phyloP scores from a whole-genome alignment of 176 grass and related monocot species.

The Rhipidocladum racemiflorum region DNA sequence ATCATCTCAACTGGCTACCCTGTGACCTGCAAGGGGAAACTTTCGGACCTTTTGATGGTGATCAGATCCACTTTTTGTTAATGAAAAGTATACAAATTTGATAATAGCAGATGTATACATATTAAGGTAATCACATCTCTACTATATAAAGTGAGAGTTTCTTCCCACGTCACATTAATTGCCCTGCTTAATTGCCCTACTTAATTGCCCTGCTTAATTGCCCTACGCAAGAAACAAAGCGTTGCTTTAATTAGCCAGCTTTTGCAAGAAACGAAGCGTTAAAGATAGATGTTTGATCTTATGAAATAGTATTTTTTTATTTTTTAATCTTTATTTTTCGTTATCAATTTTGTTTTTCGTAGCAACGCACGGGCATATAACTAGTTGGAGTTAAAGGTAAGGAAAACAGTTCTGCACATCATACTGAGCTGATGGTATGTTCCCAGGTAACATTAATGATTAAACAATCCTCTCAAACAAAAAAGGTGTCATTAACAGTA shows the following conservation, averaged over 20 bases:
- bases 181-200: no score
- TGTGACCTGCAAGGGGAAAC: slow-evolving; percentile 84
- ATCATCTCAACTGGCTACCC: slow-evolving; percentile 97
- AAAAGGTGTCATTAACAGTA: not conserved
- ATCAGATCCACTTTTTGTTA: slow-evolving; percentile 33
- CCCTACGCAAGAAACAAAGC: no score
- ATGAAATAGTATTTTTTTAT: no score
- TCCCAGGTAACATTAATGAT: not conserved
- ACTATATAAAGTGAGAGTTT: no score
- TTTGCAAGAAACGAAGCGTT: no score
- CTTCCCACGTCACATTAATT: no score
- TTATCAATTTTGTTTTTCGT: no score
- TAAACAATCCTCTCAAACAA: not conserved
- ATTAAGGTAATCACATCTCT: slow-evolving; percentile 3
- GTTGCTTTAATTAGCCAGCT: no score
- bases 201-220: no score
- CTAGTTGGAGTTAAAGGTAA: slow-evolving; percentile 13
- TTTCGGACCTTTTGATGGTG: slow-evolving; percentile 57
- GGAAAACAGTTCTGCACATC: not conserved
- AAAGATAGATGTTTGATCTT: no score
- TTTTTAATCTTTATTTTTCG: no score
- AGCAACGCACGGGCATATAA: no score
- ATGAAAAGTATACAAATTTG: not conserved
- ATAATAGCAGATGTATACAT: slow-evolving; percentile 15
- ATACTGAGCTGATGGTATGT: not conserved